phyloP scores from a whole-genome alignment of 768 basidiomycete genomes.

The Amanita subjunquillea region DNA sequence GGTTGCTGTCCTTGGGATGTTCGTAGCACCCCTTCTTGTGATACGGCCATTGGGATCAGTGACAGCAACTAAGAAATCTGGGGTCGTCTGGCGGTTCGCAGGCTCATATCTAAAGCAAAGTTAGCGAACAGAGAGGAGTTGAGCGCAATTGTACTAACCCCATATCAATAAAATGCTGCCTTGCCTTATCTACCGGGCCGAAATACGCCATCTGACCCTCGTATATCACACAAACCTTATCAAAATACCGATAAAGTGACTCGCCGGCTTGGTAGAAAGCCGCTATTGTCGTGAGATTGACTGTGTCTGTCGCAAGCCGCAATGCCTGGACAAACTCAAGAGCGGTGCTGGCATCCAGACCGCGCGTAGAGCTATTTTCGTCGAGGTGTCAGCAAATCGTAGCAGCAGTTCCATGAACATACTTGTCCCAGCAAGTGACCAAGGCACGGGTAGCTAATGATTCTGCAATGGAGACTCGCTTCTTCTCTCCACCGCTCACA shows the following conservation, averaged over 20 bases:
- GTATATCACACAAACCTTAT: constrained; percentile 72
- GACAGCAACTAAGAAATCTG: constrained; percentile 53
- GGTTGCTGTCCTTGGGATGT: constrained; percentile 27
- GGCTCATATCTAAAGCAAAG: constrained; percentile 26
- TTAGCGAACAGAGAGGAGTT: neutral
- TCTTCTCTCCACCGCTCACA: constrained; percentile 68
- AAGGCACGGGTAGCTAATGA: constrained; percentile 49
- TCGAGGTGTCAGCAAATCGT: neutral
- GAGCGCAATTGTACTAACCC: constrained; percentile 15
- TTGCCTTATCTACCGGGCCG: constrained; percentile 53
- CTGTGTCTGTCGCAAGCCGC: constrained; percentile 52
- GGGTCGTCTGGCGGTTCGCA: constrained; percentile 50
- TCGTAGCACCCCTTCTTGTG: constrained; percentile 17
- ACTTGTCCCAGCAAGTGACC: constrained; percentile 82
- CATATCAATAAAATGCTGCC: constrained; percentile 67
- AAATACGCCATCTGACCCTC: constrained; percentile 70
- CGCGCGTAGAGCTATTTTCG: constrained; percentile 44
- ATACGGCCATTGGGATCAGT: constrained; percentile 50
- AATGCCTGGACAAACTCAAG: constrained; percentile 63
- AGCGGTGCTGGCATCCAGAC: constrained; percentile 61
- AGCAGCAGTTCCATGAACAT: constrained; percentile 8
- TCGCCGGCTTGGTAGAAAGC: constrained; percentile 83
- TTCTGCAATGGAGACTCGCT: constrained; percentile 63
- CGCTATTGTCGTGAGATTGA: constrained; percentile 49
- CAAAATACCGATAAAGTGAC: constrained; percentile 45